phyloP scores from a whole-genome alignment of 345 rosid genomes.

The Firmiana major region DNA sequence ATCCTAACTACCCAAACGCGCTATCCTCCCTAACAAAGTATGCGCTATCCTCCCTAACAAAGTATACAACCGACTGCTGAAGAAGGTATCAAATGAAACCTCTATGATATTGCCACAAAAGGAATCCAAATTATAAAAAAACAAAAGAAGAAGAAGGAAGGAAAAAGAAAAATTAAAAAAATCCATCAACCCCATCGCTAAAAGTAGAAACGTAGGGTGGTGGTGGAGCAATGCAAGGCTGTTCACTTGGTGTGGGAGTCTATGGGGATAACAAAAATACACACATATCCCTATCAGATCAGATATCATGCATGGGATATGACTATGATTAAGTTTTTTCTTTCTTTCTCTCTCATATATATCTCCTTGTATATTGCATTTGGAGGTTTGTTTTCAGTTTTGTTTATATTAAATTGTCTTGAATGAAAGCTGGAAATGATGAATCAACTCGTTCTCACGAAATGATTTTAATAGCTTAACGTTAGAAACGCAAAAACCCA shows the following conservation, averaged over 20 bases:
- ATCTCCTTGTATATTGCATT: constrained; percentile 26
- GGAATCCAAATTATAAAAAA: background rate
- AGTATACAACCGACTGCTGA: constrained; percentile 26
- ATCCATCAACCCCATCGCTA: background rate
- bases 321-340: background rate
- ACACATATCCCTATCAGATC: constrained; percentile 9
- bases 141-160: background rate
- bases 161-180: too few relatives aligned
- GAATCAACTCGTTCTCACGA: background rate
- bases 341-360: background rate
- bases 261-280: background rate
- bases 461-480: background rate
- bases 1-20: too few relatives aligned
- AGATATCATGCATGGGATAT: constrained; percentile 27
- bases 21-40: background rate
- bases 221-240: constrained; percentile 40
- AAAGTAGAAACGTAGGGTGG: constrained; percentile 32
- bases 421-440: background rate
- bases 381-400: constrained; percentile 22
- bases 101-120: constrained; percentile 22
- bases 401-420: background rate
- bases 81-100: constrained; percentile 15
- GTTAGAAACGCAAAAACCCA: constrained; percentile 44
- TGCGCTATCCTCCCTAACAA: background rate
- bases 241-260: background rate